A percentile compares a stretch with the other conserved stretches of the same genome.
Conservation (phyloP, 805 yeast genomes). For the Pichia gijzeniarum region DNA sequence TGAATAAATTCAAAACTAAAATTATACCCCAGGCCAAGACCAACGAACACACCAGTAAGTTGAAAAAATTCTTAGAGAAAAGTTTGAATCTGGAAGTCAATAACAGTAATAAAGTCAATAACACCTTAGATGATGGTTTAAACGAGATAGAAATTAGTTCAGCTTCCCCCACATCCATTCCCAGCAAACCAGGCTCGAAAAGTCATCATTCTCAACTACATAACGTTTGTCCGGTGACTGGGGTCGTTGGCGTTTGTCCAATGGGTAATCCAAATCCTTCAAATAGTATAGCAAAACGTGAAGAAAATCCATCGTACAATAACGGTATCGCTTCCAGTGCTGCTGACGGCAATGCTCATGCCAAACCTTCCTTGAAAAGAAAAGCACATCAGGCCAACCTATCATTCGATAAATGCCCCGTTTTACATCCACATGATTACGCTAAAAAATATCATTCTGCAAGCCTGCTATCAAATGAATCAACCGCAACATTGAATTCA, state of each 20-base stretch:
- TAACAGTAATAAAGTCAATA: slow-evolving; percentile 7
- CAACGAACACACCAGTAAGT: slow-evolving; percentile 27
- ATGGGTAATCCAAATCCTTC: slow-evolving; percentile 9
- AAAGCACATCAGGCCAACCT: slow-evolving; percentile 4
- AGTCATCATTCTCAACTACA: not conserved
- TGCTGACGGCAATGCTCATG: not conserved
- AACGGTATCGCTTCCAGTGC: not conserved
- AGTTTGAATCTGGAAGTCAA: slow-evolving; percentile 12
- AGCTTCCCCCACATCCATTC: not conserved
- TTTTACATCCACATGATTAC: slow-evolving; percentile 23
- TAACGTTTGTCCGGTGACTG: slow-evolving; percentile 20
- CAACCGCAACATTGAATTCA: not conserved
- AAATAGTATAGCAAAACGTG: not conserved
- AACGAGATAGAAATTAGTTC: slow-evolving; percentile 7
- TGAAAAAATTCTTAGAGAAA: slow-evolving; percentile 29
- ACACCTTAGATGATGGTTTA: not conserved
- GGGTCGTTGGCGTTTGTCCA: slow-evolving; percentile 23
- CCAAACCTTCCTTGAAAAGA: not conserved
- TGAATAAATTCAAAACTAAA: slow-evolving; percentile 20
- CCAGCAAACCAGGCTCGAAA: not conserved
- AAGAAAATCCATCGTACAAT: not conserved
- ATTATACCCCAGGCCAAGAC: slow-evolving; percentile 22
- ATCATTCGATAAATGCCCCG: slow-evolving; percentile 24
- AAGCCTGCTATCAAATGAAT: not conserved
- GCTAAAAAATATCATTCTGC: slow-evolving; percentile 2